phyloP scores from a whole-genome alignment of 2,329 filamentous ascomycete species.

The Sporothrix humicola region DNA sequence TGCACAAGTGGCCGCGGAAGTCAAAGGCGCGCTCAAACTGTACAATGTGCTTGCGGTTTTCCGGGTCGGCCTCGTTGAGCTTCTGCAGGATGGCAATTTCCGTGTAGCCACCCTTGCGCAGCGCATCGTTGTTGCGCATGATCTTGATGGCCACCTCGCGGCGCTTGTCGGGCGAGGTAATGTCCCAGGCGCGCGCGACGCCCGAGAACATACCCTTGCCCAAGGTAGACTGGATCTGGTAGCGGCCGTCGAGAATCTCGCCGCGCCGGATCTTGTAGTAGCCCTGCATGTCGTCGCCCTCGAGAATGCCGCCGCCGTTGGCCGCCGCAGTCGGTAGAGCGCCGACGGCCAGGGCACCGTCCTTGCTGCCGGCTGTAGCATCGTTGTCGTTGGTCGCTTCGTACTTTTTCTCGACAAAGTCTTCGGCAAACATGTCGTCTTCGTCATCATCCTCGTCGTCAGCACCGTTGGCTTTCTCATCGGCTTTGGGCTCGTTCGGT shows the following conservation, averaged over 20 bases:
- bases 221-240: conserved; percentile 84
- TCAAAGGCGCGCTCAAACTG: conserved; percentile 87
- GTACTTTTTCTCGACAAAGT: conserved; percentile 72
- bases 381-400: conserved; percentile 49
- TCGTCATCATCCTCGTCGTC: conserved; percentile 54
- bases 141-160: conserved; percentile 94
- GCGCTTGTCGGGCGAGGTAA: conserved; percentile 65
- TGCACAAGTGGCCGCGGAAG: conserved; percentile 92
- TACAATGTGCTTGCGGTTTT: conserved; percentile 90
- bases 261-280: conserved; percentile 96
- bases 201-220: conserved; percentile 97
- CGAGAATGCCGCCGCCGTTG: conserved; percentile 76
- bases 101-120: conserved; percentile 88
- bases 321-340: conserved; percentile 55
- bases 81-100: conserved; percentile 93
- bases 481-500: conserved; percentile 2
- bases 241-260: conserved; percentile 86
- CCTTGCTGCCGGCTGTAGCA: conserved; percentile 46
- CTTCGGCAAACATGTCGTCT: conserved; percentile 90
- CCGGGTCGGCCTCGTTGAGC: conserved; percentile 81
- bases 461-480: background rate
- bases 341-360: conserved; percentile 42
- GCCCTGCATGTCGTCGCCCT: conserved; percentile 92
- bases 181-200: conserved; percentile 86
- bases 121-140: conserved; percentile 92